Percentiles rank a stretch among this genome's conserved stretches.
phyloP scores from a whole-genome alignment of 768 basidiomycete genomes.

The Pilatotrama ljubarskyi region DNA sequence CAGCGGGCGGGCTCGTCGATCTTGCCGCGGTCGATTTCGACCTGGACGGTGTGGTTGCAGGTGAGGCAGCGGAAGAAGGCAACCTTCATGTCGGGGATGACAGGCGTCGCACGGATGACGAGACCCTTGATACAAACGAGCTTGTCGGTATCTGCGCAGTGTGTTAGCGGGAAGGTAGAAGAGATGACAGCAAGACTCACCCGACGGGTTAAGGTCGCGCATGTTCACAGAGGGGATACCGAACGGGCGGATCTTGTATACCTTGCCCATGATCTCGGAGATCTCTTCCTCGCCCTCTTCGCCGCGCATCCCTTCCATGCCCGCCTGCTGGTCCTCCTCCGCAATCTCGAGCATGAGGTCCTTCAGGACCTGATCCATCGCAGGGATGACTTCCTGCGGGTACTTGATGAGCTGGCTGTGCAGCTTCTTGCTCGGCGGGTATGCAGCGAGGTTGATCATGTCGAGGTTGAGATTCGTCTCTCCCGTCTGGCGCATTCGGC shows the following conservation, averaged over 20 bases:
- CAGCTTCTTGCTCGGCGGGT: slow-evolving; percentile 81
- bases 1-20: slow-evolving; percentile 92
- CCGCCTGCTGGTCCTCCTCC: slow-evolving; percentile 73
- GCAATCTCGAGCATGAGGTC: slow-evolving; percentile 89
- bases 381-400: slow-evolving; percentile 95
- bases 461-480: slow-evolving; percentile 94
- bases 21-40: slow-evolving; percentile 97
- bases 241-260: slow-evolving; percentile 94
- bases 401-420: slow-evolving; percentile 85
- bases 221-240: slow-evolving; percentile 86
- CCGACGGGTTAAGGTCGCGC: slow-evolving; percentile 92
- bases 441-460: slow-evolving; percentile 80
- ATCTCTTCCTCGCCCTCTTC: slow-evolving; percentile 80
- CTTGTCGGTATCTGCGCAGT: slow-evolving; percentile 87
- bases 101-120: slow-evolving; percentile 94
- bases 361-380: slow-evolving; percentile 95
- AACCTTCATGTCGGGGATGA: slow-evolving; percentile 98
- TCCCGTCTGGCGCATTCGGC: slow-evolving; percentile 87
- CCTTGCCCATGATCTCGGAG: slow-evolving; percentile 80
- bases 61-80: slow-evolving; percentile 98
- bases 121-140: slow-evolving; percentile 95
- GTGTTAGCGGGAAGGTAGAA: neutral
- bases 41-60: slow-evolving; percentile 95
- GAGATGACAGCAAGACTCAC: slow-evolving; percentile 41
- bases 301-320: slow-evolving; percentile 74